These are phyloP conservation scores for Fusarium tupiense DNA, from an alignment of 2,329 filamentous ascomycete genomes.

Conservation along the genomic window DNA sequence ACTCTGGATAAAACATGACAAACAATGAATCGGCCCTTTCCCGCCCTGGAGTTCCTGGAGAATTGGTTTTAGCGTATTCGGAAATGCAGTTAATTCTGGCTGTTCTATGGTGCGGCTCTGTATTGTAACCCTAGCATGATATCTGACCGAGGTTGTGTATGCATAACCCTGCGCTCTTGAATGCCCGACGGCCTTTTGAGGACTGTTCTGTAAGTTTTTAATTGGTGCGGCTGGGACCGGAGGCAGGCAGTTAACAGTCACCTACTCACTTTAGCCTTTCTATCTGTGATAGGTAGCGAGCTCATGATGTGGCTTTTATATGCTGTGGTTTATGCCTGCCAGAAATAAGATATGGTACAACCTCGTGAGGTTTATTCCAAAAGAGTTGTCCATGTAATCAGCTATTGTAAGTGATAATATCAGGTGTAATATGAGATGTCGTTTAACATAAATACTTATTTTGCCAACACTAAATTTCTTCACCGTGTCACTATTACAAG, in stretches of 20 bases:
- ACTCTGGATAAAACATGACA: not conserved
- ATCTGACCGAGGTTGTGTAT: not conserved
- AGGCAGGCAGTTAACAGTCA: accelerated
- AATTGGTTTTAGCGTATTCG: not conserved
- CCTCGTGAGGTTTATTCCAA: not conserved
- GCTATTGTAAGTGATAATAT: not conserved
- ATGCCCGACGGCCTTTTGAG: not conserved
- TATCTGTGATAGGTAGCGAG: not conserved
- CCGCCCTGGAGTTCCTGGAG: accelerated
- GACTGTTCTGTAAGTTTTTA: accelerated
- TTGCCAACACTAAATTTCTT: accelerated
- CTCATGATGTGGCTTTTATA: not conserved
- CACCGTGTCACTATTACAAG: accelerated
- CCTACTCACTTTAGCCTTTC: accelerated
- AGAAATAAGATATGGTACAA: not conserved
- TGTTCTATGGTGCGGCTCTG: not conserved
- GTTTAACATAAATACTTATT: not conserved
- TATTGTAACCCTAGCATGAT: not conserved
- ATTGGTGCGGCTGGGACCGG: not conserved
- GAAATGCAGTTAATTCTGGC: not conserved
- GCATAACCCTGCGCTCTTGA: not conserved
- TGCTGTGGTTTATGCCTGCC: not conserved
- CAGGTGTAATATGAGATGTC: accelerated
- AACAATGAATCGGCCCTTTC: not conserved
- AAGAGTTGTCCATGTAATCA: not conserved